Percentiles rank a stretch among this genome's conserved stretches.
These are phyloP conservation scores for Amauroascus niger DNA, from an alignment of 2,329 filamentous ascomycete species.

Conservation along the genomic window DNA sequence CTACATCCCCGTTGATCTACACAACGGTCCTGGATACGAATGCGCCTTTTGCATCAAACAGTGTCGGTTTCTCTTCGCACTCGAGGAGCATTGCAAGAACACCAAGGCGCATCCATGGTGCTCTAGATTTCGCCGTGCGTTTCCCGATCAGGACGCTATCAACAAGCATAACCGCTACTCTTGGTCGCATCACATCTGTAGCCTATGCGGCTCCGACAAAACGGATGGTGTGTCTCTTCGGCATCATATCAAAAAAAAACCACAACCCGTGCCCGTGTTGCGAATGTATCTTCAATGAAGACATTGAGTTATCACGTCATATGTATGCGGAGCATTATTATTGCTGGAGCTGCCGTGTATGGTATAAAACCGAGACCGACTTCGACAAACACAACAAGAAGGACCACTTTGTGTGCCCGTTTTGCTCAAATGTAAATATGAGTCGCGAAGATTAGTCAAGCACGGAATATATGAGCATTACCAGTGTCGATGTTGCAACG, in stretches of 20 bases:
- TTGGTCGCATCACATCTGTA: conserved; percentile 11
- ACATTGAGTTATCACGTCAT: neutral
- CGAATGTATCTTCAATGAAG: neutral
- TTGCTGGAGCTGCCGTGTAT: neutral
- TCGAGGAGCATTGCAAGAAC: conserved; percentile 9
- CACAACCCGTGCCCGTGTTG: neutral
- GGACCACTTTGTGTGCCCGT: neutral
- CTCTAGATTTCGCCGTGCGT: conserved; percentile 5
- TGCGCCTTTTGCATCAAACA: conserved; percentile 11
- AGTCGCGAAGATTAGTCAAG: too few relatives aligned
- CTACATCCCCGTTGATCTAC: neutral
- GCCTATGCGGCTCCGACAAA: conserved; percentile 12
- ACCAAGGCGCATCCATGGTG: conserved; percentile 12
- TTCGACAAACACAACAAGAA: neutral
- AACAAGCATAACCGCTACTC: conserved; percentile 7
- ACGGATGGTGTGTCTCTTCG: neutral
- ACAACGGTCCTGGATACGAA: conserved; percentile 1
- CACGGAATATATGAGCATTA: neutral
- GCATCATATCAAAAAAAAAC: neutral
- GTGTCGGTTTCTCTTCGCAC: conserved; percentile 1
- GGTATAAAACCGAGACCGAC: neutral
- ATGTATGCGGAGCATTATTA: neutral
- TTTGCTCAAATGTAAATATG: too few relatives aligned
- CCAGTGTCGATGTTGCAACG: neutral
- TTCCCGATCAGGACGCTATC: neutral